Evolutionary conservation across 2,329 filamentous ascomycete genomes (phyloP).

Genomic region (Grosmannia huntii): DNA sequence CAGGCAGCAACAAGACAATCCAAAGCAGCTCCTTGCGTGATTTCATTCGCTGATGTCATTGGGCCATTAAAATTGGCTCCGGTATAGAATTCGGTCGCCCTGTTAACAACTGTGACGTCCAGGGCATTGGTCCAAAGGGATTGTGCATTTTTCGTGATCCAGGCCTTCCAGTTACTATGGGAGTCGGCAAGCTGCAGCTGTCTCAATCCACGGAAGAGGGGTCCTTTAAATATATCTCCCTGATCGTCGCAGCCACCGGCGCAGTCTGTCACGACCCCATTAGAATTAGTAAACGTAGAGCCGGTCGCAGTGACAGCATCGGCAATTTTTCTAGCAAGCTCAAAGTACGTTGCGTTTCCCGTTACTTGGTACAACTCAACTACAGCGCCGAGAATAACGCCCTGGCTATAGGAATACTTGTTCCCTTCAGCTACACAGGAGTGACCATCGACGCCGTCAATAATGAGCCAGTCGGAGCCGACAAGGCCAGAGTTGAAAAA

Average conservation of each 20-base stretch:
- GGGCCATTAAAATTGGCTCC: background rate
- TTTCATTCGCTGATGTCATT: no score
- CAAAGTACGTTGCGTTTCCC: slow-evolving; percentile 26
- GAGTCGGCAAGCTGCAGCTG: background rate
- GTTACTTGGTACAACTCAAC: slow-evolving; percentile 37
- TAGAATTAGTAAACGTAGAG: slow-evolving; percentile 12
- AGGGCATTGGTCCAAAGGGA: slow-evolving; percentile 1
- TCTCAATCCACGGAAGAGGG: slow-evolving; percentile 3
- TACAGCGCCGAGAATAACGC: slow-evolving; percentile 41
- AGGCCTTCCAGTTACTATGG: background rate
- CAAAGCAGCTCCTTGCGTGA: no score
- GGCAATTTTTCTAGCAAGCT: slow-evolving; percentile 34
- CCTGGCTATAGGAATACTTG: slow-evolving; percentile 37
- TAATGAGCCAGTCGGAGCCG: slow-evolving; percentile 35
- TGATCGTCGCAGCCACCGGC: background rate
- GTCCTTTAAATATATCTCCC: slow-evolving; percentile 3
- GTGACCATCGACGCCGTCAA: slow-evolving; percentile 40
- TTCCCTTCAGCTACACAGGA: slow-evolving; percentile 30
- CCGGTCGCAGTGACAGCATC: slow-evolving; percentile 15
- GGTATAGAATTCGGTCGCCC: background rate
- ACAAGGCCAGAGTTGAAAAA: slow-evolving; percentile 38
- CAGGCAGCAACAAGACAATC: no score
- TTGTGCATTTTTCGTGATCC: slow-evolving; percentile 1
- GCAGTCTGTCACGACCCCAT: slow-evolving; percentile 3
- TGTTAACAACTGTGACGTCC: background rate